Conservation (phyloP, 768 basidiomycete genomes). For the Hypholoma fasciculare region DNA sequence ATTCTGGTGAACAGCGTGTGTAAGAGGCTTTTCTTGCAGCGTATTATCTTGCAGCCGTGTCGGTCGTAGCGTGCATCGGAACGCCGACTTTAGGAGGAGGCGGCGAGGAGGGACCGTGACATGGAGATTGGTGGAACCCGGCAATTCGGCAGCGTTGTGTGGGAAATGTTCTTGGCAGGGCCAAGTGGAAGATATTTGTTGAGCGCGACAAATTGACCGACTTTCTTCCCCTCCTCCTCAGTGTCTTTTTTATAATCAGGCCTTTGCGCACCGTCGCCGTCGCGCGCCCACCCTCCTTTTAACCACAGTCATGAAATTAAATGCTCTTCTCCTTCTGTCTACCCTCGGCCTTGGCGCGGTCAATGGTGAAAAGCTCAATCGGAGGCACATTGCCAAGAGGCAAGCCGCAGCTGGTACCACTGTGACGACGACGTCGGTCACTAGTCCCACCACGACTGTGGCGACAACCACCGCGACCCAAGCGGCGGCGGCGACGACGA, state of each 20-base stretch:
- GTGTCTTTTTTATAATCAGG: conserved; percentile 19
- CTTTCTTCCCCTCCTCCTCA: conserved; percentile 19
- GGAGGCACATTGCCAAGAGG: conserved; percentile 44
- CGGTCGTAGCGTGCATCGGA: no score
- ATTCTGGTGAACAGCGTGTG: no score
- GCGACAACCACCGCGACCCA: conserved; percentile 8
- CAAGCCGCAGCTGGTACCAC: conserved; percentile 23
- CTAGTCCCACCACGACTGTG: conserved; percentile 13
- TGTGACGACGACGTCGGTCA: background rate
- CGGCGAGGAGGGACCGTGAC: no score
- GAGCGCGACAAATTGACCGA: background rate
- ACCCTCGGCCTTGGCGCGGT: conserved; percentile 34
- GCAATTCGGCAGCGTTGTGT: background rate
- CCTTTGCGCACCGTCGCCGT: conserved; percentile 12
- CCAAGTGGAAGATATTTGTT: background rate
- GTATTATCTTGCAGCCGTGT: no score
- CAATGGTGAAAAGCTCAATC: conserved; percentile 34
- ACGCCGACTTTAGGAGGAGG: no score
- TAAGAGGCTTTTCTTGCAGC: no score
- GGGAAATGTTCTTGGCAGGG: conserved; percentile 7
- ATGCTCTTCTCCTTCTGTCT: conserved; percentile 45
- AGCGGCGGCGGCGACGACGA: background rate
- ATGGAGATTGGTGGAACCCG: background rate
- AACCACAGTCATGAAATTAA: conserved; percentile 42
- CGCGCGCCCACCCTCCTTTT: conserved; percentile 21